phyloP scores from a whole-genome alignment of 805 yeast species.

The Metschnikowia baotianmanensis region DNA sequence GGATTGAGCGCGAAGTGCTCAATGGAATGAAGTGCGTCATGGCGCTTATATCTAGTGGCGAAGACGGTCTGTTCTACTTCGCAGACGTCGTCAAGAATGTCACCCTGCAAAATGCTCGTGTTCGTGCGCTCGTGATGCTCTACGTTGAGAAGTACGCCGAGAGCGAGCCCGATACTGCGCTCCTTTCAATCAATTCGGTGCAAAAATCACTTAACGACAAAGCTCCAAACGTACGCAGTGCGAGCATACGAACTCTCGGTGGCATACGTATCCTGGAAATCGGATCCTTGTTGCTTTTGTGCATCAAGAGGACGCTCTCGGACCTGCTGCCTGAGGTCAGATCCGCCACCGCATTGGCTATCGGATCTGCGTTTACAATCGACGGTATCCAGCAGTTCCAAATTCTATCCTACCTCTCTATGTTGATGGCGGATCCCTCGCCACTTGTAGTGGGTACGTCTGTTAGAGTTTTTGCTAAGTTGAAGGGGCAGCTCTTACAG shows the following conservation, averaged over 20 bases:
- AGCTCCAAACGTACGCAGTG: conserved; percentile 62
- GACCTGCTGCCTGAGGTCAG: conserved; percentile 82
- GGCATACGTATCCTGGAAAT: conserved; percentile 83
- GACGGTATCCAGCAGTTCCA: conserved; percentile 46
- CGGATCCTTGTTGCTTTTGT: conserved; percentile 71
- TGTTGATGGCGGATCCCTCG: conserved; percentile 63
- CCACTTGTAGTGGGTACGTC: conserved; percentile 70
- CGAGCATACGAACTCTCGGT: conserved; percentile 75
- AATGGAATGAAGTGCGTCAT: conserved; percentile 43
- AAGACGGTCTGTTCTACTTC: conserved; percentile 48
- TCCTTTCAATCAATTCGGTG: conserved; percentile 85
- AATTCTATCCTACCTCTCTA: conserved; percentile 47
- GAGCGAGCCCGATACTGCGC: conserved; percentile 82
- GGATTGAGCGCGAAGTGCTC: conserved; percentile 53
- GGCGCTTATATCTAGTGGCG: conserved; percentile 39
- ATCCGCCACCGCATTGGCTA: conserved; percentile 72
- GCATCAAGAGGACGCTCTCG: conserved; percentile 61
- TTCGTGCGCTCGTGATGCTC: conserved; percentile 72
- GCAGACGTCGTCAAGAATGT: conserved; percentile 90
- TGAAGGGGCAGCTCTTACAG: conserved; percentile 25
- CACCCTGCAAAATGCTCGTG: conserved; percentile 59
- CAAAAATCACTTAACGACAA: conserved; percentile 78
- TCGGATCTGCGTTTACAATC: conserved; percentile 50
- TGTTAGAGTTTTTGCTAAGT: conserved; percentile 50
- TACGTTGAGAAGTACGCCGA: conserved; percentile 78